A percentile compares a stretch with the other conserved stretches of the same genome.
Conservation (phyloP, 176 grass and related monocot genomes). For the Aegilops longissima region DNA sequence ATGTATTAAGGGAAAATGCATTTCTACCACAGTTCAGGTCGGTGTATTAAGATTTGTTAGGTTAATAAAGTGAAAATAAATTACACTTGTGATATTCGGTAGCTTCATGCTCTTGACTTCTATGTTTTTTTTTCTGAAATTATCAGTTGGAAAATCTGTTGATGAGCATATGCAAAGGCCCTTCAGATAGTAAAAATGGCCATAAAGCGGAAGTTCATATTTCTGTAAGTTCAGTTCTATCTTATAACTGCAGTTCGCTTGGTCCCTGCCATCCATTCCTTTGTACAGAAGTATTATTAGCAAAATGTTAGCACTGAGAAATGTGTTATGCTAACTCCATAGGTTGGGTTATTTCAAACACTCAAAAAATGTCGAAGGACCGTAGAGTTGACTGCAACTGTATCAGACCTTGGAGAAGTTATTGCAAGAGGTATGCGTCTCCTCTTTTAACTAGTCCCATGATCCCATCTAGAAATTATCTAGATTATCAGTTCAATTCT, state of each 20-base stretch:
- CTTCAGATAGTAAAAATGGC: background rate
- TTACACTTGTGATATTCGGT: background rate
- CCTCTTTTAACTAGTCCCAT: background rate
- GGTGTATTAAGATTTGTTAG: background rate
- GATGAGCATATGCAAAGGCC: background rate
- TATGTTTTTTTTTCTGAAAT: background rate
- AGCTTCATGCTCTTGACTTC: background rate
- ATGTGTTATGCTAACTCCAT: background rate
- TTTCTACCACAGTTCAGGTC: background rate
- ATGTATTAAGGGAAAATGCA: background rate
- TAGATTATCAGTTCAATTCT: background rate
- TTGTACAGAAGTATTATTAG: background rate
- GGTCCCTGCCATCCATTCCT: background rate
- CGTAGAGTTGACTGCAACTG: background rate
- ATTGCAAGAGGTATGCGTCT: background rate
- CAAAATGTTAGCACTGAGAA: background rate
- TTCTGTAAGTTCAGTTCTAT: background rate
- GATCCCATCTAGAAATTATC: background rate
- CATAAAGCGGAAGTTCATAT: background rate
- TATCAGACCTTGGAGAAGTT: conserved; percentile 12
- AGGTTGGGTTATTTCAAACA: background rate
- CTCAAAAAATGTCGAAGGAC: background rate
- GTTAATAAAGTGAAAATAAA: background rate
- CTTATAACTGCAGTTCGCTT: background rate
- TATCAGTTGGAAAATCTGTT: conserved; percentile 20